phyloP scores from a whole-genome alignment of 352 stramenopile genomes.

The Globisporangium mamillatum region DNA sequence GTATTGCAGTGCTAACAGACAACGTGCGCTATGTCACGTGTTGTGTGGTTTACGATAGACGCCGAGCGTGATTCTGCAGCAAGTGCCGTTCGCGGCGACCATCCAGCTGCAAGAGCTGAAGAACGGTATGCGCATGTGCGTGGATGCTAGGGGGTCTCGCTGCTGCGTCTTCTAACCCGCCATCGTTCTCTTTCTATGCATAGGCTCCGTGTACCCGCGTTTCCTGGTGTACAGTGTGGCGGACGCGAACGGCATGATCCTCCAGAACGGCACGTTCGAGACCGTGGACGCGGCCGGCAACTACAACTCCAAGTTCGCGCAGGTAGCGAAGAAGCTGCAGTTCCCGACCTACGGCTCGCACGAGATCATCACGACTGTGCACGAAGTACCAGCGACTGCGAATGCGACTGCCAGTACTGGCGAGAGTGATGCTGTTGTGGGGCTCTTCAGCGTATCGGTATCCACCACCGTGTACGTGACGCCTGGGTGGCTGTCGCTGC shows the following conservation, averaged over 20 bases:
- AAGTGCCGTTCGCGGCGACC: slow-evolving; percentile 63
- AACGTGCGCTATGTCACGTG: neutral
- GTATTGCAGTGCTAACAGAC: neutral
- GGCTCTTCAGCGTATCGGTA: slow-evolving; percentile 31
- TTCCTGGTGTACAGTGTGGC: slow-evolving; percentile 54
- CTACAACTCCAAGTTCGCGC: slow-evolving; percentile 41
- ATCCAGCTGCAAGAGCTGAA: slow-evolving; percentile 70
- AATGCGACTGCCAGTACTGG: slow-evolving; percentile 4
- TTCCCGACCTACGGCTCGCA: slow-evolving; percentile 42
- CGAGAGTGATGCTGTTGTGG: slow-evolving; percentile 26
- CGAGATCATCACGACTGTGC: slow-evolving; percentile 50
- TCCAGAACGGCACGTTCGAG: slow-evolving; percentile 61
- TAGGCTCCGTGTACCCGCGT: slow-evolving; percentile 69
- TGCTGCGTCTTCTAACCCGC: neutral
- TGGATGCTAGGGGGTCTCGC: neutral
- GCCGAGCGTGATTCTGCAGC: slow-evolving; percentile 66
- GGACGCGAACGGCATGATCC: slow-evolving; percentile 39
- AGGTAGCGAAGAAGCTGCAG: slow-evolving; percentile 43
- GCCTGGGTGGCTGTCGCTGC: slow-evolving; percentile 67
- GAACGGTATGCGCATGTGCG: slow-evolving; percentile 42
- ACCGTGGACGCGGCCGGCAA: slow-evolving; percentile 71
- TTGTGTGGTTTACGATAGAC: slow-evolving; percentile 24
- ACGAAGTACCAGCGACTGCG: slow-evolving; percentile 2
- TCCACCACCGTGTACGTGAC: slow-evolving; percentile 54
- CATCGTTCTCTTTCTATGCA: neutral